Evolutionary conservation across 352 stramenopile genomes (phyloP), one percentile per base, ranked within the genome.

Genomic region (Bremia lactucae): DNA sequence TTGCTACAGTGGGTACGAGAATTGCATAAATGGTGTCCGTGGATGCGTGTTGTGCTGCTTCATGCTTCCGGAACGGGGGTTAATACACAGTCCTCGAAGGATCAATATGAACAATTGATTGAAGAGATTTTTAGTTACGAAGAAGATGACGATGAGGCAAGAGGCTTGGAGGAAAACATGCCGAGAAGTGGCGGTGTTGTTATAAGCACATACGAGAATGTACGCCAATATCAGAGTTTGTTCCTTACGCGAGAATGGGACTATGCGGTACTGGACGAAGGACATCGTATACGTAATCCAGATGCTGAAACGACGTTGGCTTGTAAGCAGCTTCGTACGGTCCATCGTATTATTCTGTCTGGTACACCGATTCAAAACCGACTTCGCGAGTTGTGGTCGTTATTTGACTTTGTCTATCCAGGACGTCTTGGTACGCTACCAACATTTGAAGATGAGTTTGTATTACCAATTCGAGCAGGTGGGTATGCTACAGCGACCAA

Each of bases 351-450:
- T 21, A 87, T 97, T 6, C 66, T 98, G 19, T 94, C 70, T 33
- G 90, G 93, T 16, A 96, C 89, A 3, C 87, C 87, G 0, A 90
- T 94, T 46, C 81, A 93, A 70, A 98, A 99, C 62, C 94, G 86
- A 22, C 65, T 99, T 38, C 71, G 72, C 21, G 96, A 99, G 55
- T 68, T 99, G 13, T 99, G 96, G 96, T 96, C 83, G 8, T 60
- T 99, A 2, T 98, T 99, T 62, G 96, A 99, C 58, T 99, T 99
- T 68, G 88, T 98, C 3, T 98, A 97, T 61, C 96, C 96, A 18
- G 96, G 96, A 20, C 80, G 95, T 22, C 22, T 42, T 19, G 36
- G 36, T 31, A 98, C 91, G n/a, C 62, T 98, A 16, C 90, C 92
- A 20, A 94, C 89, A 4, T 99, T 99, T 65, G 91, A 98, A 38